phyloP scores from a whole-genome alignment of 202 grass and related monocot species.

The Panicum hallii region DNA sequence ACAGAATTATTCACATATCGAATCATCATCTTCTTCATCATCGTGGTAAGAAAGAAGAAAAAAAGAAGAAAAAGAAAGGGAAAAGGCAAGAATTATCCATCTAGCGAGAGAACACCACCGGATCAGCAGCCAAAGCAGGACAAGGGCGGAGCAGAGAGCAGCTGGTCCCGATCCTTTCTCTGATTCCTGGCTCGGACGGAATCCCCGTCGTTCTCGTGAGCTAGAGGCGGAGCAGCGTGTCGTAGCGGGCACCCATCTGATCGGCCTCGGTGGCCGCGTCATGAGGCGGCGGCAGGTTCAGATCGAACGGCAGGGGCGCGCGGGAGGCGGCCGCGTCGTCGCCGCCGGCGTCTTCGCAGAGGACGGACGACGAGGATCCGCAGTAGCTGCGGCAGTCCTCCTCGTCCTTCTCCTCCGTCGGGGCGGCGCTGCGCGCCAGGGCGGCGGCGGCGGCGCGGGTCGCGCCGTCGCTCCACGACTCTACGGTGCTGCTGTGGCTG shows the following conservation, averaged over 20 bases:
- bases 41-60: constrained; percentile 45
- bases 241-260: constrained; percentile 60
- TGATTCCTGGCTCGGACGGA: background rate
- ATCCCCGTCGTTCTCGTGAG: constrained; percentile 40
- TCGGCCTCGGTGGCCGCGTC: constrained; percentile 54
- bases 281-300: constrained; percentile 72
- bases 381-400: constrained; percentile 86
- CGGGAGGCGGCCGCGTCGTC: constrained; percentile 55
- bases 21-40: constrained; percentile 42
- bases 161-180: constrained; percentile 27
- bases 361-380: constrained; percentile 75
- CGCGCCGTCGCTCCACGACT: constrained; percentile 65
- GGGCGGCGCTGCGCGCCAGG: constrained; percentile 44
- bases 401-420: constrained; percentile 11
- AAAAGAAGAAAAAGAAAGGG: background rate
- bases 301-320: constrained; percentile 66
- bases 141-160: constrained; percentile 15
- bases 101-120: constrained; percentile 55
- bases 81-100: constrained; percentile 57
- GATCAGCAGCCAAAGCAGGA: constrained; percentile 46
- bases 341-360: constrained; percentile 51
- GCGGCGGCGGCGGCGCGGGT: constrained; percentile 33
- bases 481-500: constrained; percentile 83
- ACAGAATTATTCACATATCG: constrained; percentile 76
- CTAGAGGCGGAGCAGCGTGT: constrained; percentile 67